A percentile compares a stretch with the other conserved stretches of the same genome.
phyloP scores from a whole-genome alignment of 345 rosid species.

The Kandelia obovata region DNA sequence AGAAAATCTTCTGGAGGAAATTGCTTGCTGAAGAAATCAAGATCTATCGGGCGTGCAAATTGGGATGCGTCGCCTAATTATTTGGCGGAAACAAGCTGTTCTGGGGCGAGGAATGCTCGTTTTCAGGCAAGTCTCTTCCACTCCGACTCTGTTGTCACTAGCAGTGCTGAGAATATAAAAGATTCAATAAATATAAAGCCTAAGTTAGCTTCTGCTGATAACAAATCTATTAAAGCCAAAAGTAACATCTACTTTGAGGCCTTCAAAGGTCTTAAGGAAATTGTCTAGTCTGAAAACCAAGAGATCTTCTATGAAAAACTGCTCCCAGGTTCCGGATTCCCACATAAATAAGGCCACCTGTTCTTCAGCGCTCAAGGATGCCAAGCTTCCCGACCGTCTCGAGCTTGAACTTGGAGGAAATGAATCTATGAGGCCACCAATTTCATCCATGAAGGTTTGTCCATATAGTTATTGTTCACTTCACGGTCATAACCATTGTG shows the following conservation, averaged over 20 bases:
- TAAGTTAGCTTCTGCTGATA: slow-evolving; percentile 27
- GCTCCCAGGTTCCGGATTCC: slow-evolving; percentile 16
- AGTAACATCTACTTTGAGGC: slow-evolving; percentile 35
- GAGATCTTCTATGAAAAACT: slow-evolving; percentile 28
- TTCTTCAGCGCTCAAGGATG: slow-evolving; percentile 72
- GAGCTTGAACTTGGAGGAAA: slow-evolving; percentile 31
- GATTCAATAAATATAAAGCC: slow-evolving; percentile 3
- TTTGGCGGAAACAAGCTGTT: slow-evolving; percentile 9
- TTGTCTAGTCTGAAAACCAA: slow-evolving; percentile 46
- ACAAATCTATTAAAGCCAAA: slow-evolving; percentile 25
- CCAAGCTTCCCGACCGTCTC: slow-evolving; percentile 42
- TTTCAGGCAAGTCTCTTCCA: slow-evolving; percentile 22
- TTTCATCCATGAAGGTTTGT: slow-evolving; percentile 44
- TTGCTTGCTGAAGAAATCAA: slow-evolving; percentile 39
- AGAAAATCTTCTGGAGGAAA: slow-evolving; percentile 42
- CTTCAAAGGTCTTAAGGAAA: slow-evolving; percentile 39
- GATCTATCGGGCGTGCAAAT: slow-evolving; percentile 35
- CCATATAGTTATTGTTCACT: slow-evolving; percentile 81
- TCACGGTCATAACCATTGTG: slow-evolving; percentile 61
- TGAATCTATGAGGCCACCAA: slow-evolving; percentile 24
- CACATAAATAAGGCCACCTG: slow-evolving; percentile 59
- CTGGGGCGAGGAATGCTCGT: slow-evolving; percentile 17
- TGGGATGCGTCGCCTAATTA: slow-evolving; percentile 8
- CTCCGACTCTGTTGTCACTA: slow-evolving; percentile 18
- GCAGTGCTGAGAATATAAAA: slow-evolving; percentile 7